Base-by-base conservation (phyloP, 306 rosid species). In the Mimosa pudica region DNA sequence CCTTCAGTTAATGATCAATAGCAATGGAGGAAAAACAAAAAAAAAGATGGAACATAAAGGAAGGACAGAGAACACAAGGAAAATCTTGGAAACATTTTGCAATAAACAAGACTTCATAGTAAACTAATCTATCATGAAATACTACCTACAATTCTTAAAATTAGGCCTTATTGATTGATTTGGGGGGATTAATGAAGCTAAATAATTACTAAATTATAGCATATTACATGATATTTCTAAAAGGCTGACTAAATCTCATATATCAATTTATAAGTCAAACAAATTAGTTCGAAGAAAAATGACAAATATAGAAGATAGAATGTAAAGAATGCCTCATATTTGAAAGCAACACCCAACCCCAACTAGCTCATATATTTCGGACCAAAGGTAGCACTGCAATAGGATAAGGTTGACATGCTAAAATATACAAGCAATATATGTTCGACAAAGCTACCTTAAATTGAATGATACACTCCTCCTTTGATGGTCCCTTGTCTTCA, bases 391-490 rank as follows among this genome's bases (percentile, higher is more conserved):
- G 42, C 5, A 63, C 17, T 6, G 68, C 45, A 75, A 42, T 18
- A 73, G 73, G 74, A 77, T 51, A 58, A 55, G 70, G 79, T 60
- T 63, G 17, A 32, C 2, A 11, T 24, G 41, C 67, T 32, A 0
- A 62, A 60, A 30, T 46, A 44, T 4, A 52, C 11, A 38, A 44
- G 75, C 67, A 65, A n/a, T n/a, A 42, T 7, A 8, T n/a, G 8
- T n/a, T 77, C 20, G 30, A 78, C 45, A 72, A 67, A 70, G 49
- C 69, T 76, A 95, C 99, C 99, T 93, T 95, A 77, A 95, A 95
- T 78, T 95, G 98, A 77, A 77, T 83, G 33, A 93, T 85, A 62
- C 97, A 78, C 85, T 93, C 97, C 87, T 95, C 99, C 84, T 91
- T 95, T 24, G 97, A 88, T 48, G 96, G 94, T 57, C 96, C 98